phyloP scores from a whole-genome alignment of 441 rosid species.

The Populus hybrid region DNA sequence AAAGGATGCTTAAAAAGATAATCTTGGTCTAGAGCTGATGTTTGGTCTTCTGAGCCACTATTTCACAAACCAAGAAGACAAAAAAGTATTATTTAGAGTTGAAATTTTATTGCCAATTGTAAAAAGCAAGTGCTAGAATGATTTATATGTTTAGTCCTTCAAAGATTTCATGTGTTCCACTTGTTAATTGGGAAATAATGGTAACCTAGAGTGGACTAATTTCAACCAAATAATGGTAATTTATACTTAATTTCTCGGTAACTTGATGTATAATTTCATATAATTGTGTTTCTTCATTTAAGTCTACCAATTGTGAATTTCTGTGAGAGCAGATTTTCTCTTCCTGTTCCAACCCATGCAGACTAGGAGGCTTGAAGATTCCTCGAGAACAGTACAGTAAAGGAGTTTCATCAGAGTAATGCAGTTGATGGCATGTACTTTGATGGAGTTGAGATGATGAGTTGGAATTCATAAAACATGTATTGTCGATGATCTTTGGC shows the following conservation, averaged over 20 bases:
- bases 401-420: not conserved
- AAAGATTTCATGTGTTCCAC: not conserved
- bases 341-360: not conserved
- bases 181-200: not conserved
- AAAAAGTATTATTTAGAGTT: too few species aligned
- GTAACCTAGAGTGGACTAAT: not conserved
- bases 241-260: not conserved
- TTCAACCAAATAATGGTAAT: not conserved
- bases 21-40: not conserved
- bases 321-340: not conserved
- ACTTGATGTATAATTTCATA: not conserved
- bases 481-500: not conserved
- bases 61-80: too few species aligned
- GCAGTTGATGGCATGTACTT: not conserved
- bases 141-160: not conserved
- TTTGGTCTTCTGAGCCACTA: too few species aligned
- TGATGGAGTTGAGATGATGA: not conserved
- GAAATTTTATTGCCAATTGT: not conserved
- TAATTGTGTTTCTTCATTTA: not conserved
- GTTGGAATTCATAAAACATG: not conserved
- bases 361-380: not conserved
- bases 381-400: not conserved
- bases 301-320: not conserved
- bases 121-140: not conserved
- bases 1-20: too few species aligned